Evolutionary conservation across 1,284 basidiomycete genomes (phyloP).

Genomic region (Vanrija sp.): DNA sequence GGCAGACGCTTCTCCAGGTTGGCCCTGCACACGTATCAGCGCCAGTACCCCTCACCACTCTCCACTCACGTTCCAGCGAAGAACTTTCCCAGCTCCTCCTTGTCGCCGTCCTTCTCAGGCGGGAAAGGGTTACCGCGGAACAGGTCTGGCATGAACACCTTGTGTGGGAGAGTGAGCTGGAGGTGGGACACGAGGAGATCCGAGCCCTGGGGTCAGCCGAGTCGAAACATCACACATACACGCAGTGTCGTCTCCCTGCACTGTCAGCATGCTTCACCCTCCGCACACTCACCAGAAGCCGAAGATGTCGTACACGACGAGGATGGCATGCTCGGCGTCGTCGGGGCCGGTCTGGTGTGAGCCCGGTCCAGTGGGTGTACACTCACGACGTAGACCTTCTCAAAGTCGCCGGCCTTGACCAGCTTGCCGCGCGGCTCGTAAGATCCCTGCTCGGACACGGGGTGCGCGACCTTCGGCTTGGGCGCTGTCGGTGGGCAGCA

Average conservation of each 20-base stretch:
- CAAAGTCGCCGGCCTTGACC: conserved; percentile 26
- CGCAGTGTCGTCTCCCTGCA: conserved; percentile 37
- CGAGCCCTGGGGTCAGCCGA: conserved; percentile 25
- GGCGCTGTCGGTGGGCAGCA: conserved; percentile 36
- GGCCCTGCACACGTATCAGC: conserved; percentile 19
- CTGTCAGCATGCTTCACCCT: conserved; percentile 6
- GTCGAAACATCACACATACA: conserved; percentile 8
- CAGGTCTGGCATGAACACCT: conserved; percentile 39
- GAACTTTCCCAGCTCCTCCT: conserved; percentile 37
- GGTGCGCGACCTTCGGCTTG: conserved; percentile 34
- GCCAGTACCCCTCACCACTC: not conserved
- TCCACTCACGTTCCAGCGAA: conserved; percentile 35
- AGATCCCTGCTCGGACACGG: conserved; percentile 18
- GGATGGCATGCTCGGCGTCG: conserved; percentile 33
- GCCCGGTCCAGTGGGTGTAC: not conserved
- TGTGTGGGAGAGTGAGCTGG: conserved; percentile 23
- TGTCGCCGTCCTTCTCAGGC: conserved; percentile 39
- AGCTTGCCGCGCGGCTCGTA: conserved; percentile 28
- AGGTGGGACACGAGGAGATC: conserved; percentile 37
- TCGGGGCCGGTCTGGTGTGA: conserved; percentile 32
- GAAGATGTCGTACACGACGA: conserved; percentile 46
- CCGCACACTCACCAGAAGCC: conserved; percentile 35
- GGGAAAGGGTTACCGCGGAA: conserved; percentile 41
- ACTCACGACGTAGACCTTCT: conserved; percentile 39
- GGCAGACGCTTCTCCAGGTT: conserved; percentile 38